Conservation (phyloP, 352 stramenopile genomes). For the Plasmopara viticola region DNA sequence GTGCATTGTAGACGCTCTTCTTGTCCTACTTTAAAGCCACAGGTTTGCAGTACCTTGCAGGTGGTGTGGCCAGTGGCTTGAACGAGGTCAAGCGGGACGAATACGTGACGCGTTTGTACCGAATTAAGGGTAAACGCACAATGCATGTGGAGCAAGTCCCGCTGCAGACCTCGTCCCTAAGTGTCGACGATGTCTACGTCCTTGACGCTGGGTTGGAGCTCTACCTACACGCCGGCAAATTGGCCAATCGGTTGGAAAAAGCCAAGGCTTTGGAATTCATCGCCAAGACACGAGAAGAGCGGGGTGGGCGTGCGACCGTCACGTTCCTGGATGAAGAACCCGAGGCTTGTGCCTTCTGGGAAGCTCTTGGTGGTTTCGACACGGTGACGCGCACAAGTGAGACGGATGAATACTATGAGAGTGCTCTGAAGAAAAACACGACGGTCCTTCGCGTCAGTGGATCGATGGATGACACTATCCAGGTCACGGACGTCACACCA, state of each 20-base stretch:
- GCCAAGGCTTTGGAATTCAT: slow-evolving; percentile 87
- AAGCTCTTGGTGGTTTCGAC: slow-evolving; percentile 77
- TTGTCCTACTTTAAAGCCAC: slow-evolving; percentile 91
- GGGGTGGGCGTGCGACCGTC: slow-evolving; percentile 70
- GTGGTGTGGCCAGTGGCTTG: slow-evolving; percentile 92
- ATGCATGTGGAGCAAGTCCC: slow-evolving; percentile 85
- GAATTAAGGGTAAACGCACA: slow-evolving; percentile 88
- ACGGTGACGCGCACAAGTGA: slow-evolving; percentile 60
- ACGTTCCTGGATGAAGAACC: slow-evolving; percentile 88
- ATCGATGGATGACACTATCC: slow-evolving; percentile 39
- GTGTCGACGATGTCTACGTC: slow-evolving; percentile 92
- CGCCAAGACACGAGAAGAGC: slow-evolving; percentile 81
- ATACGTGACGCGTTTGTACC: slow-evolving; percentile 83
- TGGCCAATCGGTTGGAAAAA: slow-evolving; percentile 86
- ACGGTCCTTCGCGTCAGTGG: slow-evolving; percentile 77
- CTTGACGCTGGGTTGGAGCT: slow-evolving; percentile 90
- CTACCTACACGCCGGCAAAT: slow-evolving; percentile 79
- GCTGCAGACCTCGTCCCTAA: slow-evolving; percentile 77
- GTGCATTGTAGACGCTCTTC: slow-evolving; percentile 68
- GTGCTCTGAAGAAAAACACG: slow-evolving; percentile 50
- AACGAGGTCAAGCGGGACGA: slow-evolving; percentile 84
- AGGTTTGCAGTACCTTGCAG: slow-evolving; percentile 88
- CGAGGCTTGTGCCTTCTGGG: slow-evolving; percentile 89
- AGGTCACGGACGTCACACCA: slow-evolving; percentile 59
- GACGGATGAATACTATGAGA: slow-evolving; percentile 61